Conservation (phyloP, 2,329 filamentous ascomycete genomes). For the Botrytis fragariae region DNA sequence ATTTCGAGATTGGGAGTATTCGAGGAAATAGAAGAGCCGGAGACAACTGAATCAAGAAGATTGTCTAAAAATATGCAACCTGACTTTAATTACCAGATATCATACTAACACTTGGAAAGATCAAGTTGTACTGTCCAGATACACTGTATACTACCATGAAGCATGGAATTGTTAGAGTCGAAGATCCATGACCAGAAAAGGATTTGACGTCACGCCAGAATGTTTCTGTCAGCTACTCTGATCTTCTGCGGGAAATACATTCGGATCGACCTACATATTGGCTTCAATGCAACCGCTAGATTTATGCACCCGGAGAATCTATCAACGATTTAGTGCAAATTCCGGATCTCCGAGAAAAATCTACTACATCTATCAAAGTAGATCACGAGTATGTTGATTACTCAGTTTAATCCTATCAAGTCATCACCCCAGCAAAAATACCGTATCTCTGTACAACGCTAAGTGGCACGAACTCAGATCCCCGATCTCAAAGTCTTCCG, state of each 20-base stretch:
- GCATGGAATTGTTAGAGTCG: not conserved
- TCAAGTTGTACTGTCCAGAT: not conserved
- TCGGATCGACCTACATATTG: not conserved
- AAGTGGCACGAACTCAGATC: slow-evolving; percentile 11
- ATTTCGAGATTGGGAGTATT: not conserved
- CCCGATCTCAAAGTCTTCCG: slow-evolving; percentile 6
- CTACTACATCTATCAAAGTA: not conserved
- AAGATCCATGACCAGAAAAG: not conserved
- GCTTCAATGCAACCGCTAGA: not conserved
- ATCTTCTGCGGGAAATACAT: not conserved
- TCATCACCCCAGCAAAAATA: not conserved
- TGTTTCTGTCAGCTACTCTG: not conserved
- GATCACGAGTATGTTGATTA: not conserved
- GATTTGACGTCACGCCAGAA: not conserved
- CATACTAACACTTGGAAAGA: not conserved
- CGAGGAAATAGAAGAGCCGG: not conserved
- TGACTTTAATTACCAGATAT: not conserved
- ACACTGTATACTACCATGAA: not conserved
- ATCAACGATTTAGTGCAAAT: not conserved
- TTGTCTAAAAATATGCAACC: not conserved
- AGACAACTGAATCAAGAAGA: not conserved
- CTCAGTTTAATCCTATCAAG: not conserved
- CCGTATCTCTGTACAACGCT: slow-evolving; percentile 8
- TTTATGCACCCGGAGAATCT: not conserved
- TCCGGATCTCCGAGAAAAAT: slow-evolving; percentile 1